Evolutionary conservation across 1,139 yeast species (phyloP).

Genomic region (Magnusiomyces starmeri): DNA sequence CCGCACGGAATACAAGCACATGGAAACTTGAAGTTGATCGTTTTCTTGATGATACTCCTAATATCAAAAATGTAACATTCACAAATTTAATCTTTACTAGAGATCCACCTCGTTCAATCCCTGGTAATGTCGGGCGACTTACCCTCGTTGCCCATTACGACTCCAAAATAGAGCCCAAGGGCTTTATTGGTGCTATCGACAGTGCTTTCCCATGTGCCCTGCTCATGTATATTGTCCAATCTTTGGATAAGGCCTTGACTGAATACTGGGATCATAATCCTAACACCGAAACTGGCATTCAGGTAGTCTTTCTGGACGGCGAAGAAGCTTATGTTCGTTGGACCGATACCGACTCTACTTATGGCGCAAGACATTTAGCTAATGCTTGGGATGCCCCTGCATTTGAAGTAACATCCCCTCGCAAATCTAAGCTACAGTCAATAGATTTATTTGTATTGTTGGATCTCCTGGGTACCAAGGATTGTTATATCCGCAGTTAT

Average conservation of each 20-base stretch:
- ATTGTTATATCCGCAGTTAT: slow-evolving; percentile 40
- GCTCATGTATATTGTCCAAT: slow-evolving; percentile 40
- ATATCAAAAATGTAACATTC: slow-evolving; percentile 35
- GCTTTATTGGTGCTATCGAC: slow-evolving; percentile 53
- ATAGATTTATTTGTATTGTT: slow-evolving; percentile 42
- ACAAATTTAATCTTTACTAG: slow-evolving; percentile 40
- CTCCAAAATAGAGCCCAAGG: slow-evolving; percentile 42
- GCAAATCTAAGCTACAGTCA: slow-evolving; percentile 23
- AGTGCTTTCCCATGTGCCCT: slow-evolving; percentile 52
- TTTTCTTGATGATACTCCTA: slow-evolving; percentile 37
- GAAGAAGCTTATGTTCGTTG: slow-evolving; percentile 50
- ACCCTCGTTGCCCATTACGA: slow-evolving; percentile 52
- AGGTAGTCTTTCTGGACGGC: slow-evolving; percentile 50
- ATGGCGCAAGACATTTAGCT: slow-evolving; percentile 49
- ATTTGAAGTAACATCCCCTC: slow-evolving; percentile 10
- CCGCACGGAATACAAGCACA: slow-evolving; percentile 14
- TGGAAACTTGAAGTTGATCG: slow-evolving; percentile 40
- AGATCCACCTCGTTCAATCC: slow-evolving; percentile 25
- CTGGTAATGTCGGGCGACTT: slow-evolving; percentile 31
- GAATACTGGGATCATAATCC: slow-evolving; percentile 23
- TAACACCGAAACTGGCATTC: slow-evolving; percentile 35
- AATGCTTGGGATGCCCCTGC: slow-evolving; percentile 32
- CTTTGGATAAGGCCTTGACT: slow-evolving; percentile 28
- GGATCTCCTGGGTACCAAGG: slow-evolving; percentile 43
- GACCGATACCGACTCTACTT: slow-evolving; percentile 45